Conservation (phyloP, 2,329 filamentous ascomycete genomes). For the Xylaria sp. region DNA sequence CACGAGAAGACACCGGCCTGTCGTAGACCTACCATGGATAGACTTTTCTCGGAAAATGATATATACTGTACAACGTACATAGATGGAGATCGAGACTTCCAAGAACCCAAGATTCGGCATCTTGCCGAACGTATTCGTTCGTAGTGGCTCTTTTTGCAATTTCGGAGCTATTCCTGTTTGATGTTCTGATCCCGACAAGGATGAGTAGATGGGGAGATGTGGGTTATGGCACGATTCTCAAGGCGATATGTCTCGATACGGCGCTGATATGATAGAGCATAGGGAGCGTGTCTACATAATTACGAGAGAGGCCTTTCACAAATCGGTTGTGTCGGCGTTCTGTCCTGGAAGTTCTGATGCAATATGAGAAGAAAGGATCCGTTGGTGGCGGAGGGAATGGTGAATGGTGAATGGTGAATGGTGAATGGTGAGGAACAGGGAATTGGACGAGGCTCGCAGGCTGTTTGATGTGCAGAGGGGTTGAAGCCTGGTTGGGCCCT, state of each 20-base stretch:
- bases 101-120: neutral
- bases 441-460: slow-evolving; percentile 17
- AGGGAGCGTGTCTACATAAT: neutral
- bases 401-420: neutral
- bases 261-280: slow-evolving; percentile 7
- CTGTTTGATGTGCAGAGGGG: slow-evolving; percentile 22
- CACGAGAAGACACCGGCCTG: neutral
- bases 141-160: slow-evolving; percentile 3
- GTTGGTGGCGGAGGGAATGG: too few relatives aligned
- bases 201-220: slow-evolving; percentile 23
- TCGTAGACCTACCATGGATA: neutral
- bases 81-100: neutral
- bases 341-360: neutral
- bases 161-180: slow-evolving; percentile 21
- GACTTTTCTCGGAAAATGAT: neutral
- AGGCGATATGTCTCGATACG: slow-evolving; percentile 17
- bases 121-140: slow-evolving; percentile 2
- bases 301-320: slow-evolving; percentile 4
- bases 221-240: slow-evolving; percentile 42
- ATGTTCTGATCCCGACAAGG: slow-evolving; percentile 24
- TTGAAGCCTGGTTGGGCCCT: neutral
- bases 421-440: slow-evolving; percentile 6
- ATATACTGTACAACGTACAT: neutral
- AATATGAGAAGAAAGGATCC: too few relatives aligned
- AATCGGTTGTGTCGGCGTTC: neutral